Percentiles rank a stretch among this genome's conserved stretches.
Evolutionary conservation across 2,329 filamentous ascomycete genomes (phyloP).

Genomic region (Pseudogymnoascus sp.): DNA sequence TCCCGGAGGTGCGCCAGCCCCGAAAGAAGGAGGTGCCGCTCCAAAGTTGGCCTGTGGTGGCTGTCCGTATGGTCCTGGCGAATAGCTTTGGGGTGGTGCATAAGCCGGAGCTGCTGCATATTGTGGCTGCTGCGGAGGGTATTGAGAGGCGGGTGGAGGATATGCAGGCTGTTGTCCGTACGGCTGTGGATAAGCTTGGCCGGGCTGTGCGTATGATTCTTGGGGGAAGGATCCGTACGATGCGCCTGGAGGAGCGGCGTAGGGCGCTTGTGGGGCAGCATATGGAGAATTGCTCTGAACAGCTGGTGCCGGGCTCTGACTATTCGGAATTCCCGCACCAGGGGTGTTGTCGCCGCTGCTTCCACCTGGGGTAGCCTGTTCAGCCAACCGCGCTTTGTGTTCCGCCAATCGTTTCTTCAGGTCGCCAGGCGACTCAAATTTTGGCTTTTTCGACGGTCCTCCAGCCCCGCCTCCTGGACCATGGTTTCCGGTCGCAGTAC

Average conservation of each 20-base stretch:
- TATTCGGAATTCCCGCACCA: constrained; percentile 26
- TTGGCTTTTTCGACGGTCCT: constrained; percentile 61
- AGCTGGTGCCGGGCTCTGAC: constrained; percentile 44
- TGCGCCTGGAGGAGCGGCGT: constrained; percentile 18
- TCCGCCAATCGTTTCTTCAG: constrained; percentile 74
- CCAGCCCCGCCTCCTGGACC: constrained; percentile 51
- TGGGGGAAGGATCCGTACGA: constrained; percentile 29
- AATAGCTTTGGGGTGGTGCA: constrained; percentile 27
- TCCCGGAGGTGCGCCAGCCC: constrained; percentile 34
- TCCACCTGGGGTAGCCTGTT: constrained; percentile 48
- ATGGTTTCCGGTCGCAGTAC: constrained; percentile 76
- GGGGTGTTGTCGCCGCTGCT: constrained; percentile 53
- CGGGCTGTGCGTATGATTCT: constrained; percentile 31
- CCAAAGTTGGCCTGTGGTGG: constrained; percentile 22
- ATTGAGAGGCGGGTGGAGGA: constrained; percentile 27
- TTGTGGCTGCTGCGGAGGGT: constrained; percentile 26
- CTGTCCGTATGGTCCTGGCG: constrained; percentile 24
- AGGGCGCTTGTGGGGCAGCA: constrained; percentile 17
- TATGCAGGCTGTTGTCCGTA: constrained; percentile 30
- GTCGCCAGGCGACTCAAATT: constrained; percentile 68
- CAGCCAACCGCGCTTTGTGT: constrained; percentile 62
- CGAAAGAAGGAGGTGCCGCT: constrained; percentile 31
- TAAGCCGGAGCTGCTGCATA: constrained; percentile 27
- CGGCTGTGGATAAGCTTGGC: constrained; percentile 37
- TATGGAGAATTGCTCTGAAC: constrained; percentile 28